A percentile compares a stretch with the other conserved stretches of the same genome.
phyloP scores from a whole-genome alignment of 2,329 filamentous ascomycete species.

The Penicillium olsonii region DNA sequence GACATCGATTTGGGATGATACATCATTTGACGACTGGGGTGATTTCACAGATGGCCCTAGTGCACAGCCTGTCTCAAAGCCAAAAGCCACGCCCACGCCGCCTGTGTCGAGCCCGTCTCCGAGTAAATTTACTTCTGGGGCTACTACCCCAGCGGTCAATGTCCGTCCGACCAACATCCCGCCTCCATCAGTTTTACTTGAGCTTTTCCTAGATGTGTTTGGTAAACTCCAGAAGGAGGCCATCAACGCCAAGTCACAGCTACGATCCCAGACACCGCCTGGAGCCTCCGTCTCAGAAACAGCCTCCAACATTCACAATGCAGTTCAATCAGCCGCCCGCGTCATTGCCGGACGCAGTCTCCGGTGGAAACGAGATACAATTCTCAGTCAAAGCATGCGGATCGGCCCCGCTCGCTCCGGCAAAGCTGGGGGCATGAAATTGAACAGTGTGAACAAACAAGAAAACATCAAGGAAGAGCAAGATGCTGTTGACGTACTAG shows the following conservation, averaged over 20 bases:
- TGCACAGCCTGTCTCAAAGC: slow-evolving; percentile 3
- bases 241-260: slow-evolving; percentile 65
- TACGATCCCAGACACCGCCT: slow-evolving; percentile 30
- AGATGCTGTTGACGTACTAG: slow-evolving; percentile 75
- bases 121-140: slow-evolving; percentile 14
- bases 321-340: slow-evolving; percentile 65
- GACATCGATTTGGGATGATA: slow-evolving; percentile 22
- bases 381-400: slow-evolving; percentile 82
- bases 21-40: slow-evolving; percentile 23
- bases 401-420: slow-evolving; percentile 74
- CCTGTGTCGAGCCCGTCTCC: slow-evolving; percentile 12
- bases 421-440: slow-evolving; percentile 82
- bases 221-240: slow-evolving; percentile 64
- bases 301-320: slow-evolving; percentile 29
- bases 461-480: slow-evolving; percentile 82
- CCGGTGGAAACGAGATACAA: slow-evolving; percentile 87
- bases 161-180: slow-evolving; percentile 81
- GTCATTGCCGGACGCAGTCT: slow-evolving; percentile 81
- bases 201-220: slow-evolving; percentile 72
- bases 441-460: slow-evolving; percentile 79
- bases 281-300: slow-evolving; percentile 14
- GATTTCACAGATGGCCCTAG: slow-evolving; percentile 24
- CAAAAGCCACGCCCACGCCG: slow-evolving; percentile 4
- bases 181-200: slow-evolving; percentile 79
- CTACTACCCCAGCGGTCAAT: slow-evolving; percentile 14